These are phyloP conservation scores for Pseudomassariella vexata DNA, from an alignment of 2,329 filamentous ascomycete species.

Conservation along the genomic window DNA sequence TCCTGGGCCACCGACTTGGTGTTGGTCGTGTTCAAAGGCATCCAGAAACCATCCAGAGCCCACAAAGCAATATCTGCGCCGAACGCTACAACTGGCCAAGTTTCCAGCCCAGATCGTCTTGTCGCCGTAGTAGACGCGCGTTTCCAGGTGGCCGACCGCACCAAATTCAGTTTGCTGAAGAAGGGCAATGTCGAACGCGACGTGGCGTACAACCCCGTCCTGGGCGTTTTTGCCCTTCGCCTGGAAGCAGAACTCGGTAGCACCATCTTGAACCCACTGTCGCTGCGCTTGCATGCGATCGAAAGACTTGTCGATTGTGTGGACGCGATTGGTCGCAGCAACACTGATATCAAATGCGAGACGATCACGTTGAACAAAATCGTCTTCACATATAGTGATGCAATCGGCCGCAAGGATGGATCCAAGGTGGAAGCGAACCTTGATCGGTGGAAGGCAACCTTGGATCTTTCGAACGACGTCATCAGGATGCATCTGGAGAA, in stretches of 20 bases:
- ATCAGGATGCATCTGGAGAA: slow-evolving; percentile 55
- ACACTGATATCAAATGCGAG: slow-evolving; percentile 50
- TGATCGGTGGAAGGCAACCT: slow-evolving; percentile 44
- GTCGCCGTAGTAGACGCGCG: slow-evolving; percentile 44
- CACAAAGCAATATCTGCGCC: slow-evolving; percentile 5
- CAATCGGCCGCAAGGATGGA: slow-evolving; percentile 6
- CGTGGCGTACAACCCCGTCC: slow-evolving; percentile 53
- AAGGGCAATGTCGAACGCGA: slow-evolving; percentile 52
- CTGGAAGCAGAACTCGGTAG: slow-evolving; percentile 54
- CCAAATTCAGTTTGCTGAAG: slow-evolving; percentile 49
- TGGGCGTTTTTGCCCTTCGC: slow-evolving; percentile 58
- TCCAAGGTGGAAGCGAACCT: slow-evolving; percentile 2
- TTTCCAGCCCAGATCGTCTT: slow-evolving; percentile 20
- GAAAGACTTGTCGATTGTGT: slow-evolving; percentile 67
- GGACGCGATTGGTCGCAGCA: slow-evolving; percentile 54
- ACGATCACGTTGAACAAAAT: slow-evolving; percentile 57
- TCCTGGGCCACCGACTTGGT: slow-evolving; percentile 57
- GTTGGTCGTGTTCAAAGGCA: slow-evolving; percentile 49
- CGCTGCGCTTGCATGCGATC: slow-evolving; percentile 57
- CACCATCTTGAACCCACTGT: slow-evolving; percentile 53
- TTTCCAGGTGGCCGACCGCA: slow-evolving; percentile 47
- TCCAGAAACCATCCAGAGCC: slow-evolving; percentile 21
- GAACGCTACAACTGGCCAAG: slow-evolving; percentile 3
- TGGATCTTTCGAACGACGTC: slow-evolving; percentile 49
- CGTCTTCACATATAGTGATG: slow-evolving; percentile 59